These are phyloP conservation scores for Echinochloa phyllopogon DNA, from an alignment of 176 grass and related monocot species.

Conservation along the genomic window DNA sequence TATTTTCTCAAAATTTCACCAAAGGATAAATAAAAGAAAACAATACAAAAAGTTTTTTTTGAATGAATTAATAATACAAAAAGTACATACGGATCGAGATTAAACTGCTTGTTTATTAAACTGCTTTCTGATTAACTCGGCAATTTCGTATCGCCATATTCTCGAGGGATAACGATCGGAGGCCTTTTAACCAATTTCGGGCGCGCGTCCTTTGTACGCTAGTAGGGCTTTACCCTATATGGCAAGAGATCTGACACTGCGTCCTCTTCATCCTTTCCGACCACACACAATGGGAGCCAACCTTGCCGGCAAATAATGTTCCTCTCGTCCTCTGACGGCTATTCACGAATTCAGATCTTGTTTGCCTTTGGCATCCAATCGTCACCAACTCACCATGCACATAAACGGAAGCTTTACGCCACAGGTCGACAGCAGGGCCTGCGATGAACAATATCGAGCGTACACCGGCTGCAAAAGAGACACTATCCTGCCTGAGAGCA, in stretches of 20 bases:
- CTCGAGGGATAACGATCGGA: conserved; percentile 16
- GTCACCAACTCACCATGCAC: neutral
- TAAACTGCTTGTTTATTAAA: too few relatives aligned
- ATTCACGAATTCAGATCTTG: conserved; percentile 26
- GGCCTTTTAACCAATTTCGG: neutral
- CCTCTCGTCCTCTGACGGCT: neutral
- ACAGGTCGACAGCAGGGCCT: neutral
- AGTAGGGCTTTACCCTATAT: neutral
- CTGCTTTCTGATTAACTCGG: neutral
- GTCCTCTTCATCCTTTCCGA: conserved; percentile 62
- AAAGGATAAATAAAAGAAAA: neutral
- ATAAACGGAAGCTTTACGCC: conserved; percentile 14
- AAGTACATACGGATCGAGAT: too few relatives aligned
- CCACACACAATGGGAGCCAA: neutral
- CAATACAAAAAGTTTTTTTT: neutral
- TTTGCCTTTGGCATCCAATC: conserved; percentile 47
- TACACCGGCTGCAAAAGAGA: neutral
- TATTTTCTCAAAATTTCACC: neutral
- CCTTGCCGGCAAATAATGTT: neutral
- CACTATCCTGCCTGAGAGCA: conserved; percentile 34
- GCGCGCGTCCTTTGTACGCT: neutral
- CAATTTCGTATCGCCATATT: neutral
- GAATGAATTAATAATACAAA: too few relatives aligned
- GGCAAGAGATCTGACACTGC: conserved; percentile 30
- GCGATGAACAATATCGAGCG: neutral